phyloP scores from a whole-genome alignment of 2,329 filamentous ascomycete species.

The Cadophora malorum region DNA sequence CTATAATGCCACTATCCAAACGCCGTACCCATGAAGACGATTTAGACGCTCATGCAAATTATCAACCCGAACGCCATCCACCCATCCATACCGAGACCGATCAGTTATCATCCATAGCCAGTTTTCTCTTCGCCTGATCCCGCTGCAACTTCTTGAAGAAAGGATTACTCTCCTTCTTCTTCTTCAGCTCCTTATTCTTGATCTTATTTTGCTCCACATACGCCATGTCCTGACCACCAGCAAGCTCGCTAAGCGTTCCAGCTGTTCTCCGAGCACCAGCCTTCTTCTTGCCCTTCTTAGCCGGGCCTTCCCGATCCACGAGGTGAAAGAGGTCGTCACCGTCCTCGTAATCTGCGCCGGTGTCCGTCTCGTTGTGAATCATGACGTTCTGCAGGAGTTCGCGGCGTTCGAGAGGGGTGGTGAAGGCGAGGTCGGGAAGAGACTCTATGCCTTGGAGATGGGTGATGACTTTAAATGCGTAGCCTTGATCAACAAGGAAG shows the following conservation, averaged over 20 bases:
- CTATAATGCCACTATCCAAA: background rate
- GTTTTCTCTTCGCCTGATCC: constrained; percentile 63
- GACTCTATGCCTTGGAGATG: constrained; percentile 90
- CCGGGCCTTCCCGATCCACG: constrained; percentile 27
- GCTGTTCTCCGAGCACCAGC: constrained; percentile 78
- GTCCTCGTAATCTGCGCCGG: constrained; percentile 34
- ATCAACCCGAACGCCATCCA: constrained; percentile 9
- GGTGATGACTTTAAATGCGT: constrained; percentile 98
- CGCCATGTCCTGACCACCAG: constrained; percentile 96
- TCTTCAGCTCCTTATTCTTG: constrained; percentile 70
- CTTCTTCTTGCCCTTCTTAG: constrained; percentile 55
- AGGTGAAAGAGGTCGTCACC: constrained; percentile 69
- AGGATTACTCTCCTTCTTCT: constrained; percentile 61
- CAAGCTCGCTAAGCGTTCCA: constrained; percentile 83
- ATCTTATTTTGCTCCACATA: constrained; percentile 85
- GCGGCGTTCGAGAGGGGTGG: constrained; percentile 77
- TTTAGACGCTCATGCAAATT: background rate
- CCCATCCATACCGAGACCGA: background rate
- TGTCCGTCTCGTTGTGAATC: constrained; percentile 73
- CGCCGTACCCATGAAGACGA: background rate
- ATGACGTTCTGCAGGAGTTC: constrained; percentile 90
- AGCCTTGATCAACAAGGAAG: constrained; percentile 96
- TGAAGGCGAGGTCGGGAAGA: constrained; percentile 80
- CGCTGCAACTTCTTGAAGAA: constrained; percentile 72
- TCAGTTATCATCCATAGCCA: constrained; percentile 44